phyloP scores from a whole-genome alignment of 108 stramenopile species.

The Epipyxis sp. region DNA sequence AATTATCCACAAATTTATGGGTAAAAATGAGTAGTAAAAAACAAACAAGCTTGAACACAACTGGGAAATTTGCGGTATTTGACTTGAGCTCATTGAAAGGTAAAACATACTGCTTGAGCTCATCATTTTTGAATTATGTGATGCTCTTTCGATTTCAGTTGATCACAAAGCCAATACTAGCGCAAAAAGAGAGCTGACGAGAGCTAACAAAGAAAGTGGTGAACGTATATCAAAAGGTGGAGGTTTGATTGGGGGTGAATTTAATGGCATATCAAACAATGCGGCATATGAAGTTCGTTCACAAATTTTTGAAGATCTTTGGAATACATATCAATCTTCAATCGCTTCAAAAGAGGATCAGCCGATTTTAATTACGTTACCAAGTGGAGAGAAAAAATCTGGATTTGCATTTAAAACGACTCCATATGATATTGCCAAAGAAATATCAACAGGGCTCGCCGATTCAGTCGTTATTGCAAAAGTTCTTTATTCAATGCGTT shows the following conservation, averaged over 20 bases:
- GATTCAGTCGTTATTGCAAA: slow-evolving; percentile 75
- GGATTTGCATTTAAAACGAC: slow-evolving; percentile 69
- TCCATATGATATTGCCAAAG: slow-evolving; percentile 84
- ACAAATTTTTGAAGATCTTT: slow-evolving; percentile 46
- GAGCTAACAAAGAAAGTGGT: slow-evolving; percentile 37
- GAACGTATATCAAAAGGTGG: slow-evolving; percentile 33
- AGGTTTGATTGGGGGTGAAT: slow-evolving; percentile 39
- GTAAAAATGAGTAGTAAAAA: background rate
- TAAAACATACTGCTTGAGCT: background rate
- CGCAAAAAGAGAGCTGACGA: slow-evolving; percentile 25
- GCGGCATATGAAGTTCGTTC: slow-evolving; percentile 43
- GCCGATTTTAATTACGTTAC: slow-evolving; percentile 83
- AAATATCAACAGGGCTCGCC: slow-evolving; percentile 82
- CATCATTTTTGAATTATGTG: background rate
- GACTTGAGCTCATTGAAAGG: background rate
- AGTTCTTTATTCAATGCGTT: slow-evolving; percentile 64
- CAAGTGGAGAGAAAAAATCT: slow-evolving; percentile 76
- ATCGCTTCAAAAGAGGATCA: slow-evolving; percentile 61
- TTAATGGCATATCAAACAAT: slow-evolving; percentile 36
- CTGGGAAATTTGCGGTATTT: slow-evolving; percentile 3
- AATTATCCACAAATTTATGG: no score
- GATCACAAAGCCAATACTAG: background rate
- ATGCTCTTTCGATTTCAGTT: background rate
- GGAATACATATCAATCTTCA: slow-evolving; percentile 30
- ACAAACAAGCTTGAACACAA: slow-evolving; percentile 1